These are phyloP conservation scores for Tanozyma kutaoensis DNA, from an alignment of 805 yeast genomes.

Conservation along the genomic window DNA sequence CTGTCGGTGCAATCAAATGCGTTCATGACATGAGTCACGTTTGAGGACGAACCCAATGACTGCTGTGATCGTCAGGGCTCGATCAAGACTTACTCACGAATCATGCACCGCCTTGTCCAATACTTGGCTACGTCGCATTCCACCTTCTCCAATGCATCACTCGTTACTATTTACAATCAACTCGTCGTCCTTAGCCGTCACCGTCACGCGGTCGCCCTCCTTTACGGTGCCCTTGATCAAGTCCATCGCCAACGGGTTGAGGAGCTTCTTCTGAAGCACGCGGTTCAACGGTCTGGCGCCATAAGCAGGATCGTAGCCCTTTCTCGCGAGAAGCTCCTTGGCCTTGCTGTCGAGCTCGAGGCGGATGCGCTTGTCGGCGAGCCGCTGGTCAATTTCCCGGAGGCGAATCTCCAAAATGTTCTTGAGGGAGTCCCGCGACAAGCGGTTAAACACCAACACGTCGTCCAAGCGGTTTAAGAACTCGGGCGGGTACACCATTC, in stretches of 20 bases:
- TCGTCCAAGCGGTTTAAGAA: conserved; percentile 92
- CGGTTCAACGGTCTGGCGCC: conserved; percentile 97
- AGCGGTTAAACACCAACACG: conserved; percentile 81
- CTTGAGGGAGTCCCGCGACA: conserved; percentile 62
- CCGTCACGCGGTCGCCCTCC: too few species aligned
- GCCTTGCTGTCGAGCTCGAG: conserved; percentile 45
- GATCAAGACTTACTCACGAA: too few species aligned
- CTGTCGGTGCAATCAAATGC: too few species aligned
- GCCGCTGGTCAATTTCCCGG: conserved; percentile 65
- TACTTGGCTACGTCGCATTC: too few species aligned
- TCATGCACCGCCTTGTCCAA: too few species aligned
- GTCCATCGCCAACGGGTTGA: conserved; percentile 78
- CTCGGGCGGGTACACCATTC: conserved; percentile 78
- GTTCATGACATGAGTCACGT: too few species aligned
- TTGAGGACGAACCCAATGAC: too few species aligned
- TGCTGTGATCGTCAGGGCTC: too few species aligned
- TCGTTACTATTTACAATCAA: too few species aligned
- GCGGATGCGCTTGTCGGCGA: conserved; percentile 65
- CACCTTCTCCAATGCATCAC: too few species aligned
- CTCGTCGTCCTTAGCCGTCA: too few species aligned
- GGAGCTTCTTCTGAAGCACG: conserved; percentile 65
- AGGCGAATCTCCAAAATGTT: conserved; percentile 79
- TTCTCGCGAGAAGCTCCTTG: conserved; percentile 63
- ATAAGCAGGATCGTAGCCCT: conserved; percentile 84
- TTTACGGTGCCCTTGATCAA: conserved; percentile 69